Percentiles rank a stretch among this genome's conserved stretches.
Conservation (phyloP, 1,139 yeast genomes). For the Nematodospora anomalae region DNA sequence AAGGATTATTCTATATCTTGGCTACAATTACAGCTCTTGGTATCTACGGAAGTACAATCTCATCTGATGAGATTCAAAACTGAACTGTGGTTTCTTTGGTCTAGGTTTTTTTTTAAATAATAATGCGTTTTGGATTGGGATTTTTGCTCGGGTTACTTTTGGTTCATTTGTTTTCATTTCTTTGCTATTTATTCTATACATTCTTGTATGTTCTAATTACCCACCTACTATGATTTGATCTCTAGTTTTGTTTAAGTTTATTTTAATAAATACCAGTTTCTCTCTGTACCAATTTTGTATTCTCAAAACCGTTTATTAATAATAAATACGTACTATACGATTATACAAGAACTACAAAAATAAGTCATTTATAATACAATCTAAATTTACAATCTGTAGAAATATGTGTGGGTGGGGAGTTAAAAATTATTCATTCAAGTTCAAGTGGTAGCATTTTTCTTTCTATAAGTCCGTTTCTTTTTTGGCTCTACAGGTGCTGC, state of each 20-base stretch:
- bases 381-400: background rate
- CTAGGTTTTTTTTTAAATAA: background rate
- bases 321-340: too few relatives aligned
- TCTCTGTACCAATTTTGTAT: background rate
- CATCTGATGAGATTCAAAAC: slow-evolving; percentile 5
- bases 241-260: too few relatives aligned
- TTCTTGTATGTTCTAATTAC: too few relatives aligned
- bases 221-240: too few relatives aligned
- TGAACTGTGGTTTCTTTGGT: background rate
- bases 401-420: too few relatives aligned
- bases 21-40: slow-evolving; percentile 43
- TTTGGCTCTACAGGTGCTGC: slow-evolving; percentile 11
- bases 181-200: too few relatives aligned
- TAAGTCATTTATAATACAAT: background rate
- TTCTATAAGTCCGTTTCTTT: slow-evolving; percentile 15
- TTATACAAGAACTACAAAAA: background rate
- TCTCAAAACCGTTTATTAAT: background rate
- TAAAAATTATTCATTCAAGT: too few relatives aligned
- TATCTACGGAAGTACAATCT: slow-evolving; percentile 31
- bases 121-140: background rate
- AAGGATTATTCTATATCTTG: slow-evolving; percentile 34
- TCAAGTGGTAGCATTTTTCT: slow-evolving; percentile 9
- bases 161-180: too few relatives aligned
- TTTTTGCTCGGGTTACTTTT: too few relatives aligned
- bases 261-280: background rate